phyloP scores from a whole-genome alignment of 2,329 filamentous ascomycete species.

The Plectosphaerella sp. region DNA sequence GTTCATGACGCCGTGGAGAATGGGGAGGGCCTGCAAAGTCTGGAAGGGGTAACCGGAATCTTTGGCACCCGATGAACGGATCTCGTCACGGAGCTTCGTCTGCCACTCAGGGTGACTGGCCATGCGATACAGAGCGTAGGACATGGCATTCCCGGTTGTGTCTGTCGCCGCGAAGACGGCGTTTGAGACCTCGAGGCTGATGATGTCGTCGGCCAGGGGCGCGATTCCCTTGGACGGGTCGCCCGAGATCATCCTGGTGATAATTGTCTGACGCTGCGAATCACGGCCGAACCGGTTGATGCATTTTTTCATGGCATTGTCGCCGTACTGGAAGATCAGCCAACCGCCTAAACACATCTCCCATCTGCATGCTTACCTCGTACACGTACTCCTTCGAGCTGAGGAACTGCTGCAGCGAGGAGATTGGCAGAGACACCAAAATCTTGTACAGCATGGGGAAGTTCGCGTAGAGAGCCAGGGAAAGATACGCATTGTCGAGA shows the following conservation, averaged over 20 bases:
- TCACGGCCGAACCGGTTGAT: conserved; percentile 6
- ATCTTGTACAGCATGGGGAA: conserved; percentile 4
- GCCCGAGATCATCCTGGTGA: conserved; percentile 10
- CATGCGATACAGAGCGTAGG: conserved; percentile 10
- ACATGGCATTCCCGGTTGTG: conserved; percentile 12
- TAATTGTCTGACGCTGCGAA: conserved; percentile 5
- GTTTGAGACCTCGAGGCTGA: conserved; percentile 12
- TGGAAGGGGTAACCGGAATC: conserved; percentile 1
- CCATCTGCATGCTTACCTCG: neutral
- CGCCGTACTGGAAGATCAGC: conserved; percentile 6
- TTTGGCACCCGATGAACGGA: conserved; percentile 1
- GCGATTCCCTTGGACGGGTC: conserved; percentile 3
- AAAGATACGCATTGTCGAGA: conserved; percentile 10
- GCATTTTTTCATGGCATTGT: conserved; percentile 10
- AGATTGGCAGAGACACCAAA: conserved; percentile 6
- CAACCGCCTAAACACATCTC: neutral
- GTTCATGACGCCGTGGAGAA: conserved; percentile 8
- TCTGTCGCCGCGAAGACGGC: conserved; percentile 11
- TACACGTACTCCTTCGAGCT: conserved; percentile 10
- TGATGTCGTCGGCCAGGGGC: conserved; percentile 9
- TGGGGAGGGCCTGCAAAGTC: conserved; percentile 5
- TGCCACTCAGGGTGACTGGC: conserved; percentile 10
- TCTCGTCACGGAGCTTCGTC: conserved; percentile 8
- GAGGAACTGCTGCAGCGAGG: conserved; percentile 7
- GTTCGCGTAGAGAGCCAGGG: conserved; percentile 2